These are phyloP conservation scores for Vitis riparia DNA, from an alignment of 164 flowering plant genomes.

Conservation along the genomic window DNA sequence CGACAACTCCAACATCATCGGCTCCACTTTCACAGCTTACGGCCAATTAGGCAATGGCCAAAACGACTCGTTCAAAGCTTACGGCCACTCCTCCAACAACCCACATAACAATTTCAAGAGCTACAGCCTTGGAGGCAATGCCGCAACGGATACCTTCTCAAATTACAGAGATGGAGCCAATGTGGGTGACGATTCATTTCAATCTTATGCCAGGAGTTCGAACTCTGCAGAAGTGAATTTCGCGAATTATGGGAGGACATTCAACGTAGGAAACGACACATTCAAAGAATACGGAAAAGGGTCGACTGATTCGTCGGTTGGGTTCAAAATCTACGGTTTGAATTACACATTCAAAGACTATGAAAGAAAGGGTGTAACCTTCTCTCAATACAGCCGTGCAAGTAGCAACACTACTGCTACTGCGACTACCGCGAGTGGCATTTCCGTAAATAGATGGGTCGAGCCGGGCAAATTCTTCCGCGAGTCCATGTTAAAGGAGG, in stretches of 20 bases:
- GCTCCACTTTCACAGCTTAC: slow-evolving; percentile 57
- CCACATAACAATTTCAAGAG: slow-evolving; percentile 57
- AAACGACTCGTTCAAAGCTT: slow-evolving; percentile 57
- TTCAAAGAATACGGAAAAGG: slow-evolving; percentile 74
- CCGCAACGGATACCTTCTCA: slow-evolving; percentile 40
- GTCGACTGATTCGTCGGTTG: slow-evolving; percentile 28
- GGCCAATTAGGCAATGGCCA: slow-evolving; percentile 51
- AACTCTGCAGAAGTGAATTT: slow-evolving; percentile 48
- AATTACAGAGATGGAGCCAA: slow-evolving; percentile 68
- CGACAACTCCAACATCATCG: slow-evolving; percentile 43
- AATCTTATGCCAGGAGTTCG: slow-evolving; percentile 60
- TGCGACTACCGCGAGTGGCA: slow-evolving; percentile 17
- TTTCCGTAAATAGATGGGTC: slow-evolving; percentile 42
- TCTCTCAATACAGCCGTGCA: slow-evolving; percentile 41
- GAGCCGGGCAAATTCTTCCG: slow-evolving; percentile 88
- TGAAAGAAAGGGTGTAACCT: slow-evolving; percentile 34
- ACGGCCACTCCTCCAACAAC: slow-evolving; percentile 50
- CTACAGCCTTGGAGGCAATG: slow-evolving; percentile 55
- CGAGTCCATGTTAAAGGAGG: slow-evolving; percentile 60
- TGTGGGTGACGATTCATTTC: slow-evolving; percentile 68
- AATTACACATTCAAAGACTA: slow-evolving; percentile 61
- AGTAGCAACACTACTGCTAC: neutral
- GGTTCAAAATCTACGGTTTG: slow-evolving; percentile 53
- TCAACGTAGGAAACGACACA: slow-evolving; percentile 56
- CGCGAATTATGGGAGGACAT: slow-evolving; percentile 65